Evolutionary conservation across 148 eudicot genomes (phyloP), one percentile per base, ranked within the genome.

Genomic region (Diospyros lotus): DNA sequence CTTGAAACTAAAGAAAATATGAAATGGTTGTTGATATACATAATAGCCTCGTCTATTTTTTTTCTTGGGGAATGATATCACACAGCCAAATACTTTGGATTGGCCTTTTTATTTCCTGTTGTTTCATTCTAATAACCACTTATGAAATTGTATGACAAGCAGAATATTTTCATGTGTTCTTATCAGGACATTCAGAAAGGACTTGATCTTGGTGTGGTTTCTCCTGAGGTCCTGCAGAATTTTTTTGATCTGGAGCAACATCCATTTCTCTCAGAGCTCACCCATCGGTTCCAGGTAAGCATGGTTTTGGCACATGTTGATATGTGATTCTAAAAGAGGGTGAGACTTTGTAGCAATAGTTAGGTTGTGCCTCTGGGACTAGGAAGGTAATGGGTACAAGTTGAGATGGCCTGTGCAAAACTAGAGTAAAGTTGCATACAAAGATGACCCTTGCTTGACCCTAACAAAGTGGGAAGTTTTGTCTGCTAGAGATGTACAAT

Each of bases 201-300:
- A 76, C 91, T 95, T 66, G 97, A 92, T 89, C 98, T 91, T 87
- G 98, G 96, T 82, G 85, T 95, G 60, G 97, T 95, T 71, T 92
- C 98, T 72, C 98, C 97, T 39, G 98, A 95, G 84, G 94, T 88
- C 68, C 88, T 95, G 62, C 96, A 95, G 78, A 95, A 95, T 77
- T 95, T 95, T 77, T 95, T 95, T 85, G 97, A 92, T 83, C 82
- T 95, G 84, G 98, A 95, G 86, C 88, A 84, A 69, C 90, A 92
- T 88, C 98, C 97, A 62, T 65, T 95, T 54, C 77, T 95, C 73
- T 85, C 96, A 28, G 97, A 95, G 75, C 88, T 95, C 77, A 90
- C 93, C 44, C 86, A 89, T 77, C 85, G 91, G 55, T 94, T 94
- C 80, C 98, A 94, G 93, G 98, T 92, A 78, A 72, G 72, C 68